These are phyloP conservation scores for Wickerhamomyces hampshirensis DNA, from an alignment of 805 yeast species.

Conservation along the genomic window DNA sequence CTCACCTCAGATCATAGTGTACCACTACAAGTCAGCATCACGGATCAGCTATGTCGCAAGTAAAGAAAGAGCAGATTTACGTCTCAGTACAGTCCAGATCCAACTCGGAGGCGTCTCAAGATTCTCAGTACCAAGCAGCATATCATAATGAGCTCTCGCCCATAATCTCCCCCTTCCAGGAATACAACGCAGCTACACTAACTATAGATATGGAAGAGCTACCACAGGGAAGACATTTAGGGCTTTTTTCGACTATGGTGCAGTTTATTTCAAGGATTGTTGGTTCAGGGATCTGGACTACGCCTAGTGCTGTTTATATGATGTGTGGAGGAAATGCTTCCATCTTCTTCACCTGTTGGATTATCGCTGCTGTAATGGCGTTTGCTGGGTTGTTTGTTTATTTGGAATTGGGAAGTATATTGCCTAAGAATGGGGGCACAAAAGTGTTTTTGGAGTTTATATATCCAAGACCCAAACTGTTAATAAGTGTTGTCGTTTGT, in stretches of 20 bases:
- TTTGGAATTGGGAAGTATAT: constrained; percentile 63
- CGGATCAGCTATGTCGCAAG: not conserved
- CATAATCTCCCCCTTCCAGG: constrained; percentile 6
- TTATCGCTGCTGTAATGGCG: constrained; percentile 54
- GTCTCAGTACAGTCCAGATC: constrained; percentile 15
- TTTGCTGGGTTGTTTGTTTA: constrained; percentile 64
- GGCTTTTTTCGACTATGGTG: constrained; percentile 59
- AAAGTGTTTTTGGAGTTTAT: constrained; percentile 68
- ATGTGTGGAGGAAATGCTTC: constrained; percentile 66
- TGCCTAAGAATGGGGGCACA: constrained; percentile 74
- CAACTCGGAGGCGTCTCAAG: constrained; percentile 18
- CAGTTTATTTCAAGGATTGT: constrained; percentile 64
- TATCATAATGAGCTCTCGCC: constrained; percentile 12
- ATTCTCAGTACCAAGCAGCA: no score
- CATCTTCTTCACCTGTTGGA: constrained; percentile 60
- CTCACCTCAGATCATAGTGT: no score
- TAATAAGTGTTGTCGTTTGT: constrained; percentile 47
- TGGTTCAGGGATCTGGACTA: constrained; percentile 77
- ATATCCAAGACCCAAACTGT: constrained; percentile 53
- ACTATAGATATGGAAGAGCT: constrained; percentile 18
- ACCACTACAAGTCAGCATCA: no score
- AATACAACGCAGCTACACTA: constrained; percentile 5
- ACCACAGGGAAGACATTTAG: constrained; percentile 75
- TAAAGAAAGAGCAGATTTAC: constrained; percentile 9
- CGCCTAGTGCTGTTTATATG: constrained; percentile 58